Conservation (phyloP, 805 yeast species). For the Candida caryicola region DNA sequence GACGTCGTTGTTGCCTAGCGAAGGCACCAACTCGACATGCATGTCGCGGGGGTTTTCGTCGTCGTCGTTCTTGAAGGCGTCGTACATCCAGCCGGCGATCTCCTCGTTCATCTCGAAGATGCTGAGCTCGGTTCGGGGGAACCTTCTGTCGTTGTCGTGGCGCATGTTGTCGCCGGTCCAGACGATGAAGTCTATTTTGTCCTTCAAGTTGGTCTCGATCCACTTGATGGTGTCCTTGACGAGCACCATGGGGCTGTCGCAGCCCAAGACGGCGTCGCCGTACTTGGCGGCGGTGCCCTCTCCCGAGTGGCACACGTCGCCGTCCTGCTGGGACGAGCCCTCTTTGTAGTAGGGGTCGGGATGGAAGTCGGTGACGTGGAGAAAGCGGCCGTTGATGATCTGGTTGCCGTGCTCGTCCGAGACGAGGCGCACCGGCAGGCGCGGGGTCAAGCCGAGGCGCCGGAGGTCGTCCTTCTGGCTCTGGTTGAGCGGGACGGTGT, state of each 20-base stretch:
- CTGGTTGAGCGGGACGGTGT: neutral
- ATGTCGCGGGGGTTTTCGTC: conserved; percentile 41
- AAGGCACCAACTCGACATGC: conserved; percentile 56
- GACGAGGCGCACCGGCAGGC: conserved; percentile 24
- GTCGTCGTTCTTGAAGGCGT: conserved; percentile 43
- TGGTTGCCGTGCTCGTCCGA: conserved; percentile 22
- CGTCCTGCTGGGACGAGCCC: conserved; percentile 45
- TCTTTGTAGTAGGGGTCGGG: conserved; percentile 68
- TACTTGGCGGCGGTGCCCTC: conserved; percentile 57
- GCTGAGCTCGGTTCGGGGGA: conserved; percentile 70
- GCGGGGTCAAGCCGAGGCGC: conserved; percentile 34
- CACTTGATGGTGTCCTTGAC: conserved; percentile 64
- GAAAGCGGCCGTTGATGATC: conserved; percentile 66
- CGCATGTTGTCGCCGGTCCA: conserved; percentile 92
- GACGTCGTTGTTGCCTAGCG: conserved; percentile 84
- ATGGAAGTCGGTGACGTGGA: conserved; percentile 85
- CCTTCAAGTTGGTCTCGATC: conserved; percentile 61
- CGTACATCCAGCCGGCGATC: conserved; percentile 51
- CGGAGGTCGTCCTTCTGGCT: conserved; percentile 6
- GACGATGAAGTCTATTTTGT: conserved; percentile 77
- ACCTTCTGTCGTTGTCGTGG: conserved; percentile 74
- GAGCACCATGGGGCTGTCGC: conserved; percentile 69
- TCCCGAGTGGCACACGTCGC: conserved; percentile 55
- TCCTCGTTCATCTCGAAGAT: conserved; percentile 67
- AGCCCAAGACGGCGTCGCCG: conserved; percentile 74